Percentiles rank a stretch among this genome's conserved stretches.
Evolutionary conservation across 1,139 yeast species (phyloP).

Genomic region (Nakaseomyces bracarensis): DNA sequence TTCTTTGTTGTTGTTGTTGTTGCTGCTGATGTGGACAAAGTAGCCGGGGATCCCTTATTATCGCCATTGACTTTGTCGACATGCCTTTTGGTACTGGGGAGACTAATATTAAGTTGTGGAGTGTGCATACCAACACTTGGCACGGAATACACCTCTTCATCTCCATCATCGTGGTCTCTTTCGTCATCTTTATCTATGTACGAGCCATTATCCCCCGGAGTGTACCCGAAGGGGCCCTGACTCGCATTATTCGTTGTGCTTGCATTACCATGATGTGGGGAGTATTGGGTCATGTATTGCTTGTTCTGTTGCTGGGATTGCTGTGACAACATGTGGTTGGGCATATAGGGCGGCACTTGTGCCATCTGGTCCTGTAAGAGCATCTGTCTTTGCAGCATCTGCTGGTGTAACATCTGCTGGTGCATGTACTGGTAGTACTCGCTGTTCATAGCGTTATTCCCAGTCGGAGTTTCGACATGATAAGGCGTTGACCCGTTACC

Average conservation of each 20-base stretch:
- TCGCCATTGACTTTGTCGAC: not conserved
- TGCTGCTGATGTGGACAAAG: not conserved
- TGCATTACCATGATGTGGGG: no score
- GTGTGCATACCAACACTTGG: constrained; percentile 1
- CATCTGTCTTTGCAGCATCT: not conserved
- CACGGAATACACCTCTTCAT: not conserved
- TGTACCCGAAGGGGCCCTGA: not conserved
- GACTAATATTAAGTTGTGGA: constrained; percentile 1
- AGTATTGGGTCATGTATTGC: no score
- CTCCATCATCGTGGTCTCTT: no score
- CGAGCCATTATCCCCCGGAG: not conserved
- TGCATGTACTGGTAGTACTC: not conserved
- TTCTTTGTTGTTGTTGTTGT: not conserved
- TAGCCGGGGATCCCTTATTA: not conserved
- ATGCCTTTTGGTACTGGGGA: not conserved
- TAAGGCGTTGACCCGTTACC: no score
- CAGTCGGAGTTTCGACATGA: no score
- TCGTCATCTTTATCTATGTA: not conserved
- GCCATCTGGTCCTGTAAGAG: no score
- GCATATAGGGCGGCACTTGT: no score
- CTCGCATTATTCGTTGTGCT: no score
- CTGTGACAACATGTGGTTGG: no score
- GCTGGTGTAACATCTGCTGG: not conserved
- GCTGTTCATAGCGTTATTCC: no score
- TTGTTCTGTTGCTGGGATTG: no score